phyloP scores from a whole-genome alignment of 2,329 filamentous ascomycete species.

The Pseudogymnoascus sp. region DNA sequence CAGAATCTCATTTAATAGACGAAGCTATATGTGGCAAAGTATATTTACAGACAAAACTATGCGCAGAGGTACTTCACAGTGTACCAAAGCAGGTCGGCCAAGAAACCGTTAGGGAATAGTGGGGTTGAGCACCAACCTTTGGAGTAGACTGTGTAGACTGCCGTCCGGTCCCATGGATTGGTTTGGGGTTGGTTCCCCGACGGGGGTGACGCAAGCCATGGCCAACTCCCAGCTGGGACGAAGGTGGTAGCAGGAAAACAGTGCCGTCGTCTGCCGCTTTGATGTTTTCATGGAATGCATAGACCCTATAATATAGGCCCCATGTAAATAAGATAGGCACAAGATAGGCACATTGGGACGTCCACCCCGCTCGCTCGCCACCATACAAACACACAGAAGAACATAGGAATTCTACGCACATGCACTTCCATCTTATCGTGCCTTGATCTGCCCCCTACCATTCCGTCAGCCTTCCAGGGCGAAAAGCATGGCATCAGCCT shows the following conservation, averaged over 20 bases:
- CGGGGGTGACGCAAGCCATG: background rate
- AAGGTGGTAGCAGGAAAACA: background rate
- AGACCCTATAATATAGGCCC: background rate
- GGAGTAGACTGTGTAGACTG: background rate
- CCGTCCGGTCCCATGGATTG: background rate
- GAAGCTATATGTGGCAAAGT: background rate
- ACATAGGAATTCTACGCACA: background rate
- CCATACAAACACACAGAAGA: background rate
- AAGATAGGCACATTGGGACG: background rate
- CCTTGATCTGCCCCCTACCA: background rate
- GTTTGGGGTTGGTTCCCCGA: background rate
- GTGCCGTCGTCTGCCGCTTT: background rate
- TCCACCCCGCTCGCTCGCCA: background rate
- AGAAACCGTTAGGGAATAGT: background rate
- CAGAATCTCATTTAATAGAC: background rate
- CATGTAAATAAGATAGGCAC: slow-evolving; percentile 3
- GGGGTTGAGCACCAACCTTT: background rate
- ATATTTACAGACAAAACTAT: background rate
- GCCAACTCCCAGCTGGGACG: background rate
- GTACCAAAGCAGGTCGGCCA: background rate
- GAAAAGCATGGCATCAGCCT: background rate
- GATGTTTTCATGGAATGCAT: background rate
- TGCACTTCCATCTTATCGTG: background rate
- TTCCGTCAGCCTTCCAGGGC: background rate
- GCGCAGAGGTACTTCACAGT: background rate